Conservation (phyloP, 1,139 yeast species). For the Debaryomyces subglobosus region DNA sequence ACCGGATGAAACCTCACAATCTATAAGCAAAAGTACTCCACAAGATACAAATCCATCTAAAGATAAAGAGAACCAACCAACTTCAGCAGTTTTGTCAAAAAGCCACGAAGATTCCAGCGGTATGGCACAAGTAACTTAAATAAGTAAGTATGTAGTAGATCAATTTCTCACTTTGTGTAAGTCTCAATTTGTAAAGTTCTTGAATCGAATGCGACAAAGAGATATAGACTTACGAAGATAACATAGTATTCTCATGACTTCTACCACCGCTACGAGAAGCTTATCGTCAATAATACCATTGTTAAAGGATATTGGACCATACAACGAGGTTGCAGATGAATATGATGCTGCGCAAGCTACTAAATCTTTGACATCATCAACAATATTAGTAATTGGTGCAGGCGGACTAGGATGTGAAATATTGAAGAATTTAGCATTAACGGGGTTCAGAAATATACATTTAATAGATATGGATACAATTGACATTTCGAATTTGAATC, state of each 20-base stretch:
- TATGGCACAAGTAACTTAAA: conserved; percentile 4
- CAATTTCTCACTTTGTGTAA: conserved; percentile 3
- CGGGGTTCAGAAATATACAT: conserved; percentile 75
- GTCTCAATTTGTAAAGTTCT: neutral
- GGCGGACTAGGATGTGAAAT: conserved; percentile 98
- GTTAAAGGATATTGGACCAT: conserved; percentile 40
- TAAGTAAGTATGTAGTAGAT: neutral
- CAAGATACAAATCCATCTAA: conserved; percentile 4
- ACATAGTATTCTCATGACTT: neutral
- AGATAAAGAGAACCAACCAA: conserved; percentile 13
- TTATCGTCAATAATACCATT: conserved; percentile 26
- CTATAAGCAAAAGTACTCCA: neutral
- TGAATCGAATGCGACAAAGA: neutral
- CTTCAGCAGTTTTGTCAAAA: neutral
- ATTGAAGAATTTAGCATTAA: conserved; percentile 75
- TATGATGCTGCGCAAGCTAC: conserved; percentile 31
- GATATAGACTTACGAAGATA: neutral
- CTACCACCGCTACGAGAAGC: conserved; percentile 10
- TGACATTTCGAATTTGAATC: conserved; percentile 83
- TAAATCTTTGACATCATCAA: conserved; percentile 30
- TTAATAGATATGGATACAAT: conserved; percentile 96
- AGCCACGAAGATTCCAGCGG: neutral
- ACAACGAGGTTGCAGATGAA: conserved; percentile 43
- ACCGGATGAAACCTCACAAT: neutral
- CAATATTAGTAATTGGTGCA: conserved; percentile 75